Evolutionary conservation across 768 basidiomycete species (phyloP).

Genomic region (Gloeophyllum trabeum): DNA sequence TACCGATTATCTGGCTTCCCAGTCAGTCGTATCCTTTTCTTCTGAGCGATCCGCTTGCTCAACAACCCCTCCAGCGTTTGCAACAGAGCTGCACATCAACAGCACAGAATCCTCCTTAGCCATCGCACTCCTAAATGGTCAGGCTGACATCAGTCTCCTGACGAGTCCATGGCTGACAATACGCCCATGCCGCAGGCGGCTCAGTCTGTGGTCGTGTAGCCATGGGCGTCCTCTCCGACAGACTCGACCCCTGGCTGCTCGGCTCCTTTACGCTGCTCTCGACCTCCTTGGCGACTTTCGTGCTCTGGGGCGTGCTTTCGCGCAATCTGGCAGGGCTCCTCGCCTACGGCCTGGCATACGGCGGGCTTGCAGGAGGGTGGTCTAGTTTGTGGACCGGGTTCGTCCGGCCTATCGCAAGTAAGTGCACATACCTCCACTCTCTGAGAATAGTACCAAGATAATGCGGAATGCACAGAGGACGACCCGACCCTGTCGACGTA

Average conservation of each 20-base stretch:
- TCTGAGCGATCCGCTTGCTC: neutral
- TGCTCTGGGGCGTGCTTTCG: conserved; percentile 19
- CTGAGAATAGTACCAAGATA: neutral
- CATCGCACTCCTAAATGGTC: conserved; percentile 14
- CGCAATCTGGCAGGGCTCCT: conserved; percentile 14
- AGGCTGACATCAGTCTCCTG: conserved; percentile 3
- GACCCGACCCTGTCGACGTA: conserved; percentile 14
- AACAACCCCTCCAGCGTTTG: conserved; percentile 8
- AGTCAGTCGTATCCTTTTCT: conserved; percentile 5
- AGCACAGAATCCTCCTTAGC: conserved; percentile 6
- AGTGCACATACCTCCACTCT: neutral
- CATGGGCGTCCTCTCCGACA: conserved; percentile 18
- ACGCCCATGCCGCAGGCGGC: conserved; percentile 1
- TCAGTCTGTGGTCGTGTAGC: conserved; percentile 14
- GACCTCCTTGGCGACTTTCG: conserved; percentile 15
- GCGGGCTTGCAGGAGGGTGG: conserved; percentile 16
- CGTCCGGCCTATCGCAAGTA: conserved; percentile 14
- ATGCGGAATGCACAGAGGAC: conserved; percentile 10
- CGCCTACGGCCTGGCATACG: conserved; percentile 15
- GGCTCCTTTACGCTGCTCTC: conserved; percentile 8
- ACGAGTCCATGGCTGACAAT: conserved; percentile 1
- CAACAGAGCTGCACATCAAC: conserved; percentile 6
- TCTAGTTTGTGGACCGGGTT: conserved; percentile 18
- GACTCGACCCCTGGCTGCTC: conserved; percentile 14
- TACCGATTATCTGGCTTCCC: conserved; percentile 13